Evolutionary conservation across 1,284 basidiomycete species (phyloP), one percentile per base, ranked within the genome.

Genomic region (Pisolithus thermaeus): DNA sequence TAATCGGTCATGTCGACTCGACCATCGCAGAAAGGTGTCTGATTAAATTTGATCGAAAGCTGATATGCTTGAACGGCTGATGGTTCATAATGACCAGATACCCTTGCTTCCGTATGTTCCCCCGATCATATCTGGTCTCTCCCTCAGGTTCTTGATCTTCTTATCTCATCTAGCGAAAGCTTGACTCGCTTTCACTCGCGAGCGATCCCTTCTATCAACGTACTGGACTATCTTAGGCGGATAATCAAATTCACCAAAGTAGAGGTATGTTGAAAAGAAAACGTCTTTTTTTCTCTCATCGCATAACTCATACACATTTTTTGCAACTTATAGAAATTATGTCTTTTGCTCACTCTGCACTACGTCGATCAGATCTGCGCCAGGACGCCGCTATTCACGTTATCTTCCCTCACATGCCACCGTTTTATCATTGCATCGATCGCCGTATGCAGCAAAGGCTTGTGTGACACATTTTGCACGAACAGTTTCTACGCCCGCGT

Each of bases 321-420:
- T 53, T 44, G 47, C 28, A 39, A 18, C 0, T 43, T 51, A 37
- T 69, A 95, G 90, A 90, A 88, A 75, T 83, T 88, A 53, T 93
- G 90, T 58, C 82, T 97, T 36, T 73, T 97, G 58, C 88, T 95
- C 65, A 87, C 88, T 37, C 79, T 97, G 54, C 87, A 91, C 69
- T 97, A 97, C 73, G 94, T 97, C 72, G 94, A 97, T 73, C 87
- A 92, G 70, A 92, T 95, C 59, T 95, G 92, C 71, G 78, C 86
- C 50, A 83, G 90, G 58, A 80, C 84, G 59, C 88, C 92, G 36
- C 76, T 82, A 46, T 96, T 96, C 73, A 95, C 90, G 37, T 81
- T 98, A 58, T 90, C 91, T 40, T 96, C 92, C 32, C 80, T 96
- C 63, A 97, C 95, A 30, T 93, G 93, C 62, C 95, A 97, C 72